Evolutionary conservation across 768 basidiomycete genomes (phyloP).

Genomic region (Lentinula boryana): DNA sequence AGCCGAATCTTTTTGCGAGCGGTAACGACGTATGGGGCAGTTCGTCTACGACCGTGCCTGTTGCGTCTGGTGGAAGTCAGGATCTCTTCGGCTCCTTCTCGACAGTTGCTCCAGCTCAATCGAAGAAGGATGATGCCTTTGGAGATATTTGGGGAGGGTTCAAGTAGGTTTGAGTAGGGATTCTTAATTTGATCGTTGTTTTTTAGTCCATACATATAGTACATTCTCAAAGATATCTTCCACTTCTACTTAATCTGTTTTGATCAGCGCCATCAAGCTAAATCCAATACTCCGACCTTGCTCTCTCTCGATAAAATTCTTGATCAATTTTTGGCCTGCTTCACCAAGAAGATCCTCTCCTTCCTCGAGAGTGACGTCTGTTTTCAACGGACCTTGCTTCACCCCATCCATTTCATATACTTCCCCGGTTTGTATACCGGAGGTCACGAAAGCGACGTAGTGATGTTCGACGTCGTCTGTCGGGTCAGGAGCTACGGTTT

Average conservation of each 20-base stretch:
- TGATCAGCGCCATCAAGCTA: conserved; percentile 19
- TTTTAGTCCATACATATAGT: not conserved
- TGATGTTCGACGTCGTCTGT: conserved; percentile 25
- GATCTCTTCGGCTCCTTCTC: conserved; percentile 30
- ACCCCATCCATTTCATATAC: conserved; percentile 29
- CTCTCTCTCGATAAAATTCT: conserved; percentile 16
- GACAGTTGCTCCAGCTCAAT: conserved; percentile 23
- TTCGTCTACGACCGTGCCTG: conserved; percentile 13
- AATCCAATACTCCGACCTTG: conserved; percentile 17
- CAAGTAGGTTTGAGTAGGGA: conserved; percentile 36
- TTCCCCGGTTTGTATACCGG: conserved; percentile 13
- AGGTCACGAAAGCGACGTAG: conserved; percentile 27
- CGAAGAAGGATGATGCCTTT: conserved; percentile 74
- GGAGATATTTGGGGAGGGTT: conserved; percentile 83
- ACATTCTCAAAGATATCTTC: not conserved
- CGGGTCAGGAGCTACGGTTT: conserved; percentile 21
- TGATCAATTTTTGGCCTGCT: conserved; percentile 14
- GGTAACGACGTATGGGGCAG: conserved; percentile 60
- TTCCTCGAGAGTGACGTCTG: conserved; percentile 11
- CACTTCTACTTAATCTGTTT: not conserved
- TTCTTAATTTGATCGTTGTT: not conserved
- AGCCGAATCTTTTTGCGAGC: conserved; percentile 31
- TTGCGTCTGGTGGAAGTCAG: conserved; percentile 18
- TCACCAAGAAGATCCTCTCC: conserved; percentile 20
- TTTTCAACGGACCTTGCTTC: conserved; percentile 25